Evolutionary conservation across 192 early-diverging fungal genomes (phyloP).

Genomic region (Backusella macrospora): DNA sequence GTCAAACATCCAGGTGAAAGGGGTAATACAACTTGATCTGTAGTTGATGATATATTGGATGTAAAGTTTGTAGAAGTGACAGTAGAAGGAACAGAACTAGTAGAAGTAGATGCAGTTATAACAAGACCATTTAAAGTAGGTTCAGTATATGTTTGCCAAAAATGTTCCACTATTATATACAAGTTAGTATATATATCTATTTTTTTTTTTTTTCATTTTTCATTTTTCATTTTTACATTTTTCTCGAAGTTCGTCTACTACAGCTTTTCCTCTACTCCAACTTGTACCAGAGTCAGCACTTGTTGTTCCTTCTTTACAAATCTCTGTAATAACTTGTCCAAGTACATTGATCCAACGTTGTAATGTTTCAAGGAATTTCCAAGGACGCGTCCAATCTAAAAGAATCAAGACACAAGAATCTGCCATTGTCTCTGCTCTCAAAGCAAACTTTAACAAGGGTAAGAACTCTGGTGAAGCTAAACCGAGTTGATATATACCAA

Average conservation of each 20-base stretch:
- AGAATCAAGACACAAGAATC: slow-evolving; percentile 74
- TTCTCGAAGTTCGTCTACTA: slow-evolving; percentile 73
- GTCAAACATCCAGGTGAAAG: slow-evolving; percentile 81
- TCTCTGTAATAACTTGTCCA: slow-evolving; percentile 52
- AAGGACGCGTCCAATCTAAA: slow-evolving; percentile 91
- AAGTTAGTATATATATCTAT: background rate
- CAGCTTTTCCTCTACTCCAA: slow-evolving; percentile 68
- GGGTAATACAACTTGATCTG: slow-evolving; percentile 66
- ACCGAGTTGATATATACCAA: slow-evolving; percentile 82
- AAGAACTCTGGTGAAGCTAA: slow-evolving; percentile 67
- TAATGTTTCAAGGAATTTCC: slow-evolving; percentile 81
- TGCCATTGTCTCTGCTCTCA: slow-evolving; percentile 65
- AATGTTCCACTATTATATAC: slow-evolving; percentile 62
- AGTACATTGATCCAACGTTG: slow-evolving; percentile 81
- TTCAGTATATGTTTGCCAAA: slow-evolving; percentile 73
- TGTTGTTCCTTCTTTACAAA: slow-evolving; percentile 55
- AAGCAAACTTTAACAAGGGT: slow-evolving; percentile 70
- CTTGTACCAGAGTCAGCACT: slow-evolving; percentile 35
- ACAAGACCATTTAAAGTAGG: slow-evolving; percentile 30
- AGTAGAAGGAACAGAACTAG: slow-evolving; percentile 38
- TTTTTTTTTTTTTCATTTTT: background rate
- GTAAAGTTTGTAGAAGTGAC: slow-evolving; percentile 26
- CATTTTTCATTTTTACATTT: slow-evolving; percentile 46
- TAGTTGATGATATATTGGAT: slow-evolving; percentile 27
- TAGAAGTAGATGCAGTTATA: slow-evolving; percentile 31